Conservation (phyloP, 2,329 filamentous ascomycete genomes). For the Esteya vermicola region DNA sequence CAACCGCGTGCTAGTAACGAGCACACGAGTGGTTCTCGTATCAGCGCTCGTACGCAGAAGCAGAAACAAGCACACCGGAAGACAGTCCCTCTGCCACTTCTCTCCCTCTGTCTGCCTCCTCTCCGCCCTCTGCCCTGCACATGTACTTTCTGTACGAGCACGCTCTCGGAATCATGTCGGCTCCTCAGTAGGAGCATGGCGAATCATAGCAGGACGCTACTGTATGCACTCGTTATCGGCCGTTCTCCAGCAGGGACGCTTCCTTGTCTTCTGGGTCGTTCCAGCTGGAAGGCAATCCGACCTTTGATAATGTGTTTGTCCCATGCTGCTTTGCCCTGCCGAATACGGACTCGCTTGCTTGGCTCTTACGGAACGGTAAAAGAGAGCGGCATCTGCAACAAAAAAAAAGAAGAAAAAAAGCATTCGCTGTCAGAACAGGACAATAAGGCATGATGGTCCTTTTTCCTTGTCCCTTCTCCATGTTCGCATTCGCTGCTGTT, state of each 20-base stretch:
- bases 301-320: background rate
- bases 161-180: background rate
- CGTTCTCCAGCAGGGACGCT: too few relatives aligned
- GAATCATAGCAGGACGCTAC: background rate
- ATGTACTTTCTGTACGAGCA: background rate
- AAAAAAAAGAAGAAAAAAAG: background rate
- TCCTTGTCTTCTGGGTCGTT: background rate
- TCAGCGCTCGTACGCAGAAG: too few relatives aligned
- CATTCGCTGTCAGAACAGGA: too few relatives aligned
- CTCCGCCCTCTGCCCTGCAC: too few relatives aligned
- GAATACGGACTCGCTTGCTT: background rate
- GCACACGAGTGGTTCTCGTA: too few relatives aligned
- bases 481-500: too few relatives aligned
- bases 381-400: background rate
- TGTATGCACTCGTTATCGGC: background rate
- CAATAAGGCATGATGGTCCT: too few relatives aligned
- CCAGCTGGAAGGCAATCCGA: background rate
- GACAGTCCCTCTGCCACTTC: too few relatives aligned
- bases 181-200: background rate
- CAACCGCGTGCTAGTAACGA: too few relatives aligned
- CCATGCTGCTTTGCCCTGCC: background rate
- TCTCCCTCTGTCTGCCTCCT: too few relatives aligned
- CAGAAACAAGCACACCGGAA: too few relatives aligned
- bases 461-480: too few relatives aligned
- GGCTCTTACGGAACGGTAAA: background rate